Evolutionary conservation across 805 yeast genomes (phyloP).

Genomic region (Cyberlindnera suaveolens): DNA sequence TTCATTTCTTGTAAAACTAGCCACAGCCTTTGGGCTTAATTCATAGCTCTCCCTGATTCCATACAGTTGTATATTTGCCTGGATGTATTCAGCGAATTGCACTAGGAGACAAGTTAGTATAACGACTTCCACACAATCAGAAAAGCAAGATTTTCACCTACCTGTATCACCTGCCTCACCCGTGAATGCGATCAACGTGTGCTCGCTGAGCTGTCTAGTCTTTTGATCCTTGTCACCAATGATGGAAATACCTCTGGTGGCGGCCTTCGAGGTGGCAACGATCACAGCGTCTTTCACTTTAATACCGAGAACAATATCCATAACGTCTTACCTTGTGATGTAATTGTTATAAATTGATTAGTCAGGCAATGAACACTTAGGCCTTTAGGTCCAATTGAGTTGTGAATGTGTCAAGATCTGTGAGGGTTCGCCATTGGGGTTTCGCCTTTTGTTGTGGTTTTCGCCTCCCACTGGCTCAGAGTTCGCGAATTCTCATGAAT

Average conservation of each 20-base stretch:
- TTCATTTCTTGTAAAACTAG: constrained; percentile 82
- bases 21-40: constrained; percentile 78
- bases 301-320: constrained; percentile 91
- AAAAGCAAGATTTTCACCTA: constrained; percentile 11
- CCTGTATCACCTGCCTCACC: constrained; percentile 95
- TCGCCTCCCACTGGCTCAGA: too few species aligned
- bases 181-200: constrained; percentile 78
- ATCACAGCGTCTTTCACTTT: constrained; percentile 75
- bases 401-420: constrained; percentile 2
- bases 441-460: too few species aligned
- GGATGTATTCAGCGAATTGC: constrained; percentile 90
- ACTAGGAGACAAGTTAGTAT: constrained; percentile 28
- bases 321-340: constrained; percentile 21
- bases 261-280: constrained; percentile 91
- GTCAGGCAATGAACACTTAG: constrained; percentile 1
- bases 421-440: background rate
- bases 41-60: constrained; percentile 81
- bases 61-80: constrained; percentile 85
- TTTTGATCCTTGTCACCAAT: constrained; percentile 76
- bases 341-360: too few species aligned
- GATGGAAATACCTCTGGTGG: constrained; percentile 83
- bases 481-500: too few species aligned
- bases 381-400: background rate
- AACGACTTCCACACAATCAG: background rate
- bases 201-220: constrained; percentile 67